Evolutionary conservation across 306 rosid species (phyloP).

Genomic region (Cucurbita argyrosperma): DNA sequence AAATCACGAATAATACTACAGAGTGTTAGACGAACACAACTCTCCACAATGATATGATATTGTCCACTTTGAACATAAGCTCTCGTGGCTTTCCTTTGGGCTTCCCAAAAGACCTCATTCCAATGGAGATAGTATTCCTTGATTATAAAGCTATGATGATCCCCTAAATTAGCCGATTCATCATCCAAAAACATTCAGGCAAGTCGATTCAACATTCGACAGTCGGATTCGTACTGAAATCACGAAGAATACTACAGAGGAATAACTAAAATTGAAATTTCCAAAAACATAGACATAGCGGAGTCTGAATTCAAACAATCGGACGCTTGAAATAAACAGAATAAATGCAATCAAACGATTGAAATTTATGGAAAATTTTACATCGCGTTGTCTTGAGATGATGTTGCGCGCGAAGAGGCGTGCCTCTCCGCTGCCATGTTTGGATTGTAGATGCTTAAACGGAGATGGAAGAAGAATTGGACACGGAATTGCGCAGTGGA

Average conservation of each 20-base stretch:
- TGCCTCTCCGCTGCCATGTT: slow-evolving; percentile 40
- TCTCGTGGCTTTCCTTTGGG: too few species aligned
- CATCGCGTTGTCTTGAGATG: slow-evolving; percentile 47
- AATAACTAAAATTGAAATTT: neutral
- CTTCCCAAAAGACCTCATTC: too few species aligned
- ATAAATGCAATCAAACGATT: neutral
- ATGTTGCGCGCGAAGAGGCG: slow-evolving; percentile 30
- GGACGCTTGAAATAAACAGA: neutral
- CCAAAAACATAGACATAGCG: neutral
- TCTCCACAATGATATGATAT: too few species aligned
- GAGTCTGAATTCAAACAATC: too few species aligned
- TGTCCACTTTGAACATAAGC: too few species aligned
- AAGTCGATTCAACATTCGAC: neutral
- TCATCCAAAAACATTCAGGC: neutral
- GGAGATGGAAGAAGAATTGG: neutral
- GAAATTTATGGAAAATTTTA: neutral
- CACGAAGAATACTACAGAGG: neutral
- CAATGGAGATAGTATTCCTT: too few species aligned
- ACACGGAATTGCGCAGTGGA: neutral
- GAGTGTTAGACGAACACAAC: too few species aligned
- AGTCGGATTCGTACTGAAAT: neutral
- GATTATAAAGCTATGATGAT: too few species aligned
- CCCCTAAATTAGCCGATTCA: too few species aligned
- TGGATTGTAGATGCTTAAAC: neutral
- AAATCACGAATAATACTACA: neutral